Evolutionary conservation across 2,329 filamentous ascomycete genomes (phyloP), one percentile per base, ranked within the genome.

Genomic region (Aspergillus sp.): DNA sequence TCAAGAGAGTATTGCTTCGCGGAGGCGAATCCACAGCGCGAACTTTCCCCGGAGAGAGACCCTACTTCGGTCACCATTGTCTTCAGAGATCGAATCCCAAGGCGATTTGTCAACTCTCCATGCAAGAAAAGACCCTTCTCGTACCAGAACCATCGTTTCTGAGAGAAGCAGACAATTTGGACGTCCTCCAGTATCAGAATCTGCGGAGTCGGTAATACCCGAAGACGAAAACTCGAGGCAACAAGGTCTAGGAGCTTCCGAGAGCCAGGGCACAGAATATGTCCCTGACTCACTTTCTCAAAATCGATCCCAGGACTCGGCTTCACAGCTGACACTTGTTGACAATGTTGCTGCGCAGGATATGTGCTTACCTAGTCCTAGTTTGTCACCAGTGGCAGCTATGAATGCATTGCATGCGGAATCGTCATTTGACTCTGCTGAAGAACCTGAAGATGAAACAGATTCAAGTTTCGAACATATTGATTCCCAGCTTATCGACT

Each of bases 351-450:
- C 87, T 56, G 87, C 88, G 40, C 90, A 95, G 72, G 93, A 97
- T 79, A 91, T 91, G 63, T 97, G 91, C 75, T 81, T 99, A 61
- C 95, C 95, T 52, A 99, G 95, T 73, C 95, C 95, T 35, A 93
- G 95, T 68, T 78, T 99, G 56, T 99, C 95, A 24, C 95, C 95
- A 4, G 86, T 89, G 40, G 96, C 93, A 6, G 85, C 96, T 58
- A 91, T 66, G 90, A 93, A 65, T 81, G 81, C 69, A 70, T 66
- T 76, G 49, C 71, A 76, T 55, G 68, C 68, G 56, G 77, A 77
- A 46, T 75, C 73, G n/a, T 76, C 76, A 4, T 77, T 76, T 35
- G 75, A 76, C 15, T 76, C 72, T 19, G 63, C 66, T 6, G 75
- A 76, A 56, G 75, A 73, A 4, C 72, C 68, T n/a, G 73, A 70